phyloP scores from a whole-genome alignment of 768 basidiomycete species.

The Panaeolus papilionaceus region DNA sequence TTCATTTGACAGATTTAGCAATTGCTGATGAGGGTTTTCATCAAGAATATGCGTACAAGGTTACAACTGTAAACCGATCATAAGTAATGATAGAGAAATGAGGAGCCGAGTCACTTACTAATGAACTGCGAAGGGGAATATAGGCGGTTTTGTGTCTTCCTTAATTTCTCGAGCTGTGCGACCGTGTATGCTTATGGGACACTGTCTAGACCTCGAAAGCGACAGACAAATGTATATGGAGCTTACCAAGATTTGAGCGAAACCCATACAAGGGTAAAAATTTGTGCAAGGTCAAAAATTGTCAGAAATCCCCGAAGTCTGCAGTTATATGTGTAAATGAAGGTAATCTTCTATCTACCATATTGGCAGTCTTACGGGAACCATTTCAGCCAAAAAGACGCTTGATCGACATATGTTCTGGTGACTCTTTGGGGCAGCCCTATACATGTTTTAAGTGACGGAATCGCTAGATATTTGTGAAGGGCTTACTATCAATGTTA shows the following conservation, averaged over 20 bases:
- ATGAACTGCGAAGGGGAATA: conserved; percentile 76
- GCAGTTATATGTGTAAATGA: conserved; percentile 14
- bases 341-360: not conserved
- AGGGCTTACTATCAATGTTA: conserved; percentile 38
- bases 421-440: conserved; percentile 71
- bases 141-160: conserved; percentile 79
- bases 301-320: conserved; percentile 83
- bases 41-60: conserved; percentile 30
- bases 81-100: not conserved
- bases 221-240: conserved; percentile 48
- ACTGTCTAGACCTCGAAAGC: not conserved
- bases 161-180: conserved; percentile 80
- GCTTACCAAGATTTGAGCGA: conserved; percentile 69
- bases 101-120: conserved; percentile 52
- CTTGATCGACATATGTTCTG: conserved; percentile 79
- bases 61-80: conserved; percentile 30
- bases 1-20: conserved; percentile 26
- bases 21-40: not conserved
- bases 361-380: conserved; percentile 61
- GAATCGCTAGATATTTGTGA: not conserved
- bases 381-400: conserved; percentile 83
- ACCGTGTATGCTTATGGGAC: conserved; percentile 58
- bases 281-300: conserved; percentile 85
- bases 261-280: conserved; percentile 77
- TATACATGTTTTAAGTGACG: conserved; percentile 30